Conservation (phyloP, 257 asterid genomes). For the Penstemon barbatus region DNA sequence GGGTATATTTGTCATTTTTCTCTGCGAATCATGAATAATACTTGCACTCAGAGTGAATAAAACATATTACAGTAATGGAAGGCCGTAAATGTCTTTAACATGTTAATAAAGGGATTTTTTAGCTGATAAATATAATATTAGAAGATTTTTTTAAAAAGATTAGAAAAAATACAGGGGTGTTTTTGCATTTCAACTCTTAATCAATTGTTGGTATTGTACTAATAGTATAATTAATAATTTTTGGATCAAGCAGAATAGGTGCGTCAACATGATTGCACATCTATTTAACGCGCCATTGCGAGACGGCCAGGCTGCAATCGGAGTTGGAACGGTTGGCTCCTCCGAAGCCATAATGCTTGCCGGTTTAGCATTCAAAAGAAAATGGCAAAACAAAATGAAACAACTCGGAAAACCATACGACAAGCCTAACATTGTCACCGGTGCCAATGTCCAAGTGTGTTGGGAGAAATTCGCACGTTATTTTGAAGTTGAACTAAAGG, state of each 20-base stretch:
- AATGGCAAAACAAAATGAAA: constrained; percentile 92
- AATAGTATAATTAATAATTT: background rate
- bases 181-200: too few species aligned
- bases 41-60: too few species aligned
- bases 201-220: background rate
- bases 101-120: too few species aligned
- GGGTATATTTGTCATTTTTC: too few species aligned
- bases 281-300: constrained; percentile 84
- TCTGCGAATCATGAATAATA: too few species aligned
- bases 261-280: constrained; percentile 91
- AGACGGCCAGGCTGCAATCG: constrained; percentile 75
- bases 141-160: too few species aligned
- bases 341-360: constrained; percentile 97
- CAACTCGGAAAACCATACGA: constrained; percentile 67
- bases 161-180: too few species aligned
- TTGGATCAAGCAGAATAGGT: constrained; percentile 57
- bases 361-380: constrained; percentile 88
- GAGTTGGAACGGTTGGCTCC: constrained; percentile 91
- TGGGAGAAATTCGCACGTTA: constrained; percentile 95
- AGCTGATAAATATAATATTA: too few species aligned
- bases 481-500: constrained; percentile 89
- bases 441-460: constrained; percentile 92
- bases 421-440: constrained; percentile 90
- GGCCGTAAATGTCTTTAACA: too few species aligned
- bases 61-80: too few species aligned